Conservation (phyloP, 164 flowering plant species). For the Nymphaea thermarum region DNA sequence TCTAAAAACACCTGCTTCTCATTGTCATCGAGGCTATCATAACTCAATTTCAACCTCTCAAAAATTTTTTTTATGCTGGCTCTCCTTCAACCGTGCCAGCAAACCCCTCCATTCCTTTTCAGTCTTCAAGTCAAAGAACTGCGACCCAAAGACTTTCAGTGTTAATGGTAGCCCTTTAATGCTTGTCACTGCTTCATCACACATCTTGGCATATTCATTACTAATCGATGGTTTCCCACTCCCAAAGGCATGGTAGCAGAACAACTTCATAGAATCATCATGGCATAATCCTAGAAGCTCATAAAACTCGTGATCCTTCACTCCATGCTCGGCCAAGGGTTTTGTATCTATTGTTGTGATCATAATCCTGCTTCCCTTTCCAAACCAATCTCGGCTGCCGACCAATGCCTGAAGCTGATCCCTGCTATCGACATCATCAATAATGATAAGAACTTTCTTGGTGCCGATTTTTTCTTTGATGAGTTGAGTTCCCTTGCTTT, state of each 20-base stretch:
- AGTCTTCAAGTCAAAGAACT: not conserved
- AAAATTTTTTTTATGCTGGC: not conserved
- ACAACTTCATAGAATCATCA: not conserved
- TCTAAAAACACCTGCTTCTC: not conserved
- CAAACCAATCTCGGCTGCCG: no score
- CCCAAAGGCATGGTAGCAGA: no score
- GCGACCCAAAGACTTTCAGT: not conserved
- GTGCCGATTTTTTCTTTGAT: not conserved
- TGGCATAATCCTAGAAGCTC: no score
- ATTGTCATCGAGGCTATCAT: not conserved
- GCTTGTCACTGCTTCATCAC: not conserved
- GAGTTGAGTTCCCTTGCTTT: not conserved
- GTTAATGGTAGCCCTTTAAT: not conserved
- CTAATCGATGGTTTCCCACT: no score
- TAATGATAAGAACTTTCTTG: slow-evolving; percentile 1
- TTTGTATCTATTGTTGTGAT: no score
- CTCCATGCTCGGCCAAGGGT: no score
- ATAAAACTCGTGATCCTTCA: no score
- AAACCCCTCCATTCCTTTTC: not conserved
- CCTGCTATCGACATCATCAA: slow-evolving; percentile 3
- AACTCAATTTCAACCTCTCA: not conserved
- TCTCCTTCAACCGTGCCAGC: not conserved
- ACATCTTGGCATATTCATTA: no score
- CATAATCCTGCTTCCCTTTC: no score
- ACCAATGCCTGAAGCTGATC: no score